These are phyloP conservation scores for Turnera subulata DNA, from an alignment of 345 rosid species.

Conservation along the genomic window DNA sequence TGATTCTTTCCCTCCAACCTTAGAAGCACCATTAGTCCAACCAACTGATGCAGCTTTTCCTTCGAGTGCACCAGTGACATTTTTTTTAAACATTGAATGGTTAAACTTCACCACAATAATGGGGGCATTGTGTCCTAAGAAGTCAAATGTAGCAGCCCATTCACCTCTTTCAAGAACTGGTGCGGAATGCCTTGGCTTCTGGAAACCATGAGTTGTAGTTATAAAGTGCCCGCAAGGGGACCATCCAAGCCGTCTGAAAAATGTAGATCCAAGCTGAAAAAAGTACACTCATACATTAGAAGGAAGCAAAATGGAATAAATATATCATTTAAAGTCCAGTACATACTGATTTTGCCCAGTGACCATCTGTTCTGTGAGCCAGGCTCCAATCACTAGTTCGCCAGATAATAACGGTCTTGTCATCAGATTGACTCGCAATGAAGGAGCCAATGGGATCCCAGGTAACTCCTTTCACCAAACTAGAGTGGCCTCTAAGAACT, in stretches of 20 bases:
- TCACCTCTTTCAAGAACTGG: conserved; percentile 99
- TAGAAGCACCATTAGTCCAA: conserved; percentile 84
- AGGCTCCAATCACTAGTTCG: conserved; percentile 97
- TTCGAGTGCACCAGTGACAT: conserved; percentile 47
- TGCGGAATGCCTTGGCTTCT: conserved; percentile 99
- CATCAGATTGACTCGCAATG: conserved; percentile 98
- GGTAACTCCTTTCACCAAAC: conserved; percentile 94
- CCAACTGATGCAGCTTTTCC: conserved; percentile 51
- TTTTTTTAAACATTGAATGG: conserved; percentile 87
- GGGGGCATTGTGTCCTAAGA: conserved; percentile 98
- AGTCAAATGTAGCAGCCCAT: conserved; percentile 97
- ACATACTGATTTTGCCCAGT: conserved; percentile 97
- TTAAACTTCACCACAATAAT: conserved; percentile 91
- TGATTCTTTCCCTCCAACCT: conserved; percentile 73
- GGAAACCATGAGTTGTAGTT: conserved; percentile 97
- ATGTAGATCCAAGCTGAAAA: conserved; percentile 92
- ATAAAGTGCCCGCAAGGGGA: conserved; percentile 99
- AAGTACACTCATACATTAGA: conserved; percentile 10
- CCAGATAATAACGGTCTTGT: conserved; percentile 98
- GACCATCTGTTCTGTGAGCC: conserved; percentile 93
- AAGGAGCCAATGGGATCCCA: conserved; percentile 99
- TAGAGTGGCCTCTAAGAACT: conserved; percentile 95
- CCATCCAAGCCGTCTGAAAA: conserved; percentile 99
- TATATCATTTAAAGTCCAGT: background rate
- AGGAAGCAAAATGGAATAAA: conserved; percentile 1